These are phyloP conservation scores for Pugionium dolabratum DNA, from an alignment of 345 rosid genomes.

Conservation along the genomic window DNA sequence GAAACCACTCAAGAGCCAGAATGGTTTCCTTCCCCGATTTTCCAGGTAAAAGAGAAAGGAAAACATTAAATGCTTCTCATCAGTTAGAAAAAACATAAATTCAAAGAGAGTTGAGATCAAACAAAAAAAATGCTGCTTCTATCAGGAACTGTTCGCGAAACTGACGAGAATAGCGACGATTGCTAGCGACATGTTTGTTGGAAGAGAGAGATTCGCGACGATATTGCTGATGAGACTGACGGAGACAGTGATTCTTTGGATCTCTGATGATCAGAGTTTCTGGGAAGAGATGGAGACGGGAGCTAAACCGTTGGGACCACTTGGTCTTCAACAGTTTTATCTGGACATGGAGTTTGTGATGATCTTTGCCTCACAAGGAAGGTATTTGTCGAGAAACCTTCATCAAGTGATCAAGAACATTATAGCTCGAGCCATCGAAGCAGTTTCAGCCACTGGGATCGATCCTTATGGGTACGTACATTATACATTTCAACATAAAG, in stretches of 20 bases:
- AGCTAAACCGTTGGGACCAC: constrained; percentile 66
- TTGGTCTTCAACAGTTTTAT: constrained; percentile 92
- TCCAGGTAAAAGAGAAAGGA: constrained; percentile 47
- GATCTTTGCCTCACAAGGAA: constrained; percentile 85
- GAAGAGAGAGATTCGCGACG: constrained; percentile 89
- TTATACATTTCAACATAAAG: neutral
- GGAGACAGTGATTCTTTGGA: constrained; percentile 91
- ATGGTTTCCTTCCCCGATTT: constrained; percentile 84
- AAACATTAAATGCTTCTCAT: neutral
- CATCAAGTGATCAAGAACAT: constrained; percentile 86
- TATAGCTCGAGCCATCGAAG: constrained; percentile 85
- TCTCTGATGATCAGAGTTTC: constrained; percentile 81
- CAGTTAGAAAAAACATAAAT: neutral
- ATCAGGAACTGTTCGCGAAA: constrained; percentile 71
- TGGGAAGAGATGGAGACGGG: constrained; percentile 88
- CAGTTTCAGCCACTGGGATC: constrained; percentile 62
- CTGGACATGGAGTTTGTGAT: constrained; percentile 92
- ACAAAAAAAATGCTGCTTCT: neutral
- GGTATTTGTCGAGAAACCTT: constrained; percentile 76
- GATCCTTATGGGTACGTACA: constrained; percentile 66
- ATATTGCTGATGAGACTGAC: constrained; percentile 80
- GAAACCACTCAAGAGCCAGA: constrained; percentile 65
- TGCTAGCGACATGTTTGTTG: constrained; percentile 72
- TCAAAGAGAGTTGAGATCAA: neutral
- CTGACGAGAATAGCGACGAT: constrained; percentile 62